Conservation (phyloP, 768 basidiomycete genomes). For the Saitozyma sp. region DNA sequence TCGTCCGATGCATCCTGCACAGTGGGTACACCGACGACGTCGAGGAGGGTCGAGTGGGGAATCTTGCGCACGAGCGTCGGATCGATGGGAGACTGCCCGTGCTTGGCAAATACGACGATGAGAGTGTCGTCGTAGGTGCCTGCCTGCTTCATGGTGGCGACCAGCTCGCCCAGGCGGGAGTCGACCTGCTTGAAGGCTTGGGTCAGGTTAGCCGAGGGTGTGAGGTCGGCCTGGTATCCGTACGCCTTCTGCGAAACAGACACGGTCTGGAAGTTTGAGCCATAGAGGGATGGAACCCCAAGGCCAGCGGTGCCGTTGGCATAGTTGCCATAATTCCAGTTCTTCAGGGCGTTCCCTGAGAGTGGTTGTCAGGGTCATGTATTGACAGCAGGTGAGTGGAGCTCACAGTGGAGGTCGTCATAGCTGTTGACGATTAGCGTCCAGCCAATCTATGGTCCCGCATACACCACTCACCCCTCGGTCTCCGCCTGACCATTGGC, state of each 20-base stretch:
- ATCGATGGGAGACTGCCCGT: constrained; percentile 1
- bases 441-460: too few relatives aligned
- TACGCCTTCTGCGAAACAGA: constrained; percentile 1
- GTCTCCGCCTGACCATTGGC: too few relatives aligned
- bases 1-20: too few relatives aligned
- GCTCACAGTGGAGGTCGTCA: too few relatives aligned
- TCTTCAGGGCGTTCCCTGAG: too few relatives aligned
- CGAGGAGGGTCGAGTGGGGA: background rate
- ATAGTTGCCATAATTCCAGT: too few relatives aligned
- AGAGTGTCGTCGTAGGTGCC: background rate
- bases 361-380: too few relatives aligned
- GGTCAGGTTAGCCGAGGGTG: background rate
- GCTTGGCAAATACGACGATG: background rate
- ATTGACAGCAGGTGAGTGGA: too few relatives aligned
- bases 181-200: constrained; percentile 1
- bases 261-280: background rate
- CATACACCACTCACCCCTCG: too few relatives aligned
- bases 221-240: background rate
- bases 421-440: too few relatives aligned
- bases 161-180: background rate
- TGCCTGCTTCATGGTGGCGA: constrained; percentile 1
- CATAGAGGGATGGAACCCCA: background rate
- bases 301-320: too few relatives aligned
- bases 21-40: too few relatives aligned
- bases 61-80: background rate